A percentile compares a stretch with the other conserved stretches of the same genome.
Conservation (phyloP, 2,329 filamentous ascomycete species). For the Lecanicillium sp. region DNA sequence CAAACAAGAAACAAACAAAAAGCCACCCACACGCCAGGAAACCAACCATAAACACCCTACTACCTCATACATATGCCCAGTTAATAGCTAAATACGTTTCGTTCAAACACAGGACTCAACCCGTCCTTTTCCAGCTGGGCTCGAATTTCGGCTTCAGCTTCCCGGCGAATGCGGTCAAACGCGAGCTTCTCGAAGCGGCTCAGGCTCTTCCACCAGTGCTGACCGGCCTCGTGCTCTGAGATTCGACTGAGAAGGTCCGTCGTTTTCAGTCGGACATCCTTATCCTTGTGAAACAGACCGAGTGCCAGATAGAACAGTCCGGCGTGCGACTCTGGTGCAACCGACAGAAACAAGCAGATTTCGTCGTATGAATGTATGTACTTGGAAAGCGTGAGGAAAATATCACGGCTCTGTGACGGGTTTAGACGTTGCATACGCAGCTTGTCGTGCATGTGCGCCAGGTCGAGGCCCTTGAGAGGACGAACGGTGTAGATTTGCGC, state of each 20-base stretch:
- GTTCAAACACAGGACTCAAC: conserved; percentile 35
- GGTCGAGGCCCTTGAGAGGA: conserved; percentile 73
- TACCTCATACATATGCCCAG: too few relatives aligned
- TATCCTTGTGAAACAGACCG: conserved; percentile 84
- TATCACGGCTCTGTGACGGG: conserved; percentile 68
- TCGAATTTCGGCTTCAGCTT: conserved; percentile 47
- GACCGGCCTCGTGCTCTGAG: conserved; percentile 78
- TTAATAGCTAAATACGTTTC: conserved; percentile 16
- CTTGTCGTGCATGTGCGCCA: conserved; percentile 89
- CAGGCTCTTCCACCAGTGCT: conserved; percentile 85
- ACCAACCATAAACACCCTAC: too few relatives aligned
- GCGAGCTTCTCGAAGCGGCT: conserved; percentile 86
- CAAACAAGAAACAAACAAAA: too few relatives aligned
- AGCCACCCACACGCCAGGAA: too few relatives aligned
- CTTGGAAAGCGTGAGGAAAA: conserved; percentile 75
- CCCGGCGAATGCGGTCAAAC: conserved; percentile 71
- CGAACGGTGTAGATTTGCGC: conserved; percentile 57
- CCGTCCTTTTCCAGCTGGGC: conserved; percentile 41
- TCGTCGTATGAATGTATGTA: conserved; percentile 76
- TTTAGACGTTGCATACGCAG: conserved; percentile 75
- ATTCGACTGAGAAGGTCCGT: conserved; percentile 78
- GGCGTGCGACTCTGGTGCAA: conserved; percentile 78
- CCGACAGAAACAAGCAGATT: conserved; percentile 74
- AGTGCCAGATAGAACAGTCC: conserved; percentile 88
- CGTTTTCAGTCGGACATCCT: conserved; percentile 69